phyloP scores from a whole-genome alignment of 2,329 filamentous ascomycete species.

The Gremmenia infestans region DNA sequence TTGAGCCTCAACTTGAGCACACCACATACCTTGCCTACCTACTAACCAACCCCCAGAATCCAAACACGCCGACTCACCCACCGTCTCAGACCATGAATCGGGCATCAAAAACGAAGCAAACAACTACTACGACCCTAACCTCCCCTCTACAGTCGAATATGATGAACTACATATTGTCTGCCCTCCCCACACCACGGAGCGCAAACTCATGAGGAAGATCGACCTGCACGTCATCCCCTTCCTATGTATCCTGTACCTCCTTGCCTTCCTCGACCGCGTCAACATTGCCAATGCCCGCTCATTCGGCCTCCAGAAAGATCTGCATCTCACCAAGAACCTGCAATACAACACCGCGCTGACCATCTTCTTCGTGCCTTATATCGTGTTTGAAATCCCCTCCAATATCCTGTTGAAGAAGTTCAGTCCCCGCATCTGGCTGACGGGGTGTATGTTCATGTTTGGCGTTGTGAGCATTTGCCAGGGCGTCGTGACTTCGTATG shows the following conservation, averaged over 20 bases:
- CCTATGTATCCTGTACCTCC: slow-evolving; percentile 65
- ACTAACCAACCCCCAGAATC: slow-evolving; percentile 9
- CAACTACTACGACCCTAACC: slow-evolving; percentile 24
- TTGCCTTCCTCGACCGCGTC: slow-evolving; percentile 67
- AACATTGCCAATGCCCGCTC: slow-evolving; percentile 76
- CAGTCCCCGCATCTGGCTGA: slow-evolving; percentile 66
- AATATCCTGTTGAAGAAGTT: slow-evolving; percentile 67
- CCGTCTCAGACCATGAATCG: slow-evolving; percentile 19
- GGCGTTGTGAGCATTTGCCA: slow-evolving; percentile 31
- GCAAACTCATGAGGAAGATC: slow-evolving; percentile 62
- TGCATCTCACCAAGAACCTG: slow-evolving; percentile 47
- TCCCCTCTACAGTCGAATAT: slow-evolving; percentile 14
- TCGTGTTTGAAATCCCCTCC: slow-evolving; percentile 66
- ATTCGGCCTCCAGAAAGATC: slow-evolving; percentile 59
- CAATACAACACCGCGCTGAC: slow-evolving; percentile 73
- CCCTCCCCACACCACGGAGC: slow-evolving; percentile 42
- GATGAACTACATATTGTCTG: slow-evolving; percentile 28
- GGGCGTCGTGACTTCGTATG: slow-evolving; percentile 56
- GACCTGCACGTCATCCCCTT: slow-evolving; percentile 69
- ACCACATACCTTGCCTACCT: neutral
- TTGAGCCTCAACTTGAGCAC: no score
- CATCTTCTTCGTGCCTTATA: slow-evolving; percentile 79
- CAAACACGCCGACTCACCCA: slow-evolving; percentile 9
- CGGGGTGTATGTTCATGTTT: slow-evolving; percentile 73
- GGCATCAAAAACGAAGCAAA: slow-evolving; percentile 19